phyloP scores from a whole-genome alignment of 2,329 filamentous ascomycete genomes.

The Calonectria montana region DNA sequence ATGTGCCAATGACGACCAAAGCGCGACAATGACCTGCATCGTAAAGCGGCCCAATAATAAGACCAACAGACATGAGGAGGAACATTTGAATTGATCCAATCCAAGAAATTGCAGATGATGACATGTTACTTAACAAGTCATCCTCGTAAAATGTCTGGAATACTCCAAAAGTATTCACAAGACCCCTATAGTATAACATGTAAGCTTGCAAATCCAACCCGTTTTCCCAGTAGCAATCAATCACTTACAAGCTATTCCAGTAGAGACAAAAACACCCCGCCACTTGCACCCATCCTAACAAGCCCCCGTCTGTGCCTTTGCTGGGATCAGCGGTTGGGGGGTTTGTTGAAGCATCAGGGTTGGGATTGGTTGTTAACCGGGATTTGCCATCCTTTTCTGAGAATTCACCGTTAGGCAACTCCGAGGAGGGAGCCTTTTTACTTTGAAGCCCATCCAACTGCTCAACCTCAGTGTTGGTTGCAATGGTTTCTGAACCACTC shows the following conservation, averaged over 20 bases:
- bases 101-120: conserved; percentile 57
- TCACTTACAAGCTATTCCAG: conserved; percentile 19
- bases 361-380: not conserved
- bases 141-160: conserved; percentile 59
- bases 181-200: conserved; percentile 32
- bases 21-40: conserved; percentile 55
- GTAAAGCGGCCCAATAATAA: conserved; percentile 54
- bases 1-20: conserved; percentile 49
- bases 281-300: conserved; percentile 17
- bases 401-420: not conserved
- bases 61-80: conserved; percentile 53
- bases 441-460: not conserved
- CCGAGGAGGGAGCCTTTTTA: not conserved
- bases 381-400: not conserved
- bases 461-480: not conserved
- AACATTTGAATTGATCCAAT: conserved; percentile 57
- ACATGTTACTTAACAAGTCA: conserved; percentile 44
- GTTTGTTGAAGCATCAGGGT: not conserved
- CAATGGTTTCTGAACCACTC: conserved; percentile 5
- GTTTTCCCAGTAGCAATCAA: not conserved
- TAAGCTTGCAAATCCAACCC: not conserved
- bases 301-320: not conserved
- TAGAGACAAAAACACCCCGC: conserved; percentile 22
- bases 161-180: conserved; percentile 58
- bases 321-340: not conserved